These are phyloP conservation scores for Sequoia sempervirens DNA, from an alignment of 75 land plant genomes.

Conservation along the genomic window DNA sequence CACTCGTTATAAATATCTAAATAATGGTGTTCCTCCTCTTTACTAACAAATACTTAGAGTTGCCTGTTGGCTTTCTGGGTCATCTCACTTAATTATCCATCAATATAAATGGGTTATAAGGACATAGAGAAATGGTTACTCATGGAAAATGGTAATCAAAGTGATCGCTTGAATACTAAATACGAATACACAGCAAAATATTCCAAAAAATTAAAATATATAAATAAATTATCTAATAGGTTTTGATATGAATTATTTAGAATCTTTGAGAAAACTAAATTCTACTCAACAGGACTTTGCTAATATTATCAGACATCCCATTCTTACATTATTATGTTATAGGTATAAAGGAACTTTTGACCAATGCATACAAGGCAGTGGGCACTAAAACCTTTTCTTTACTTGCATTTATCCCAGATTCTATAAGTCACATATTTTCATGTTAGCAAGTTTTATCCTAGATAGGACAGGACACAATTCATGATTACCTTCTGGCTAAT, in stretches of 20 bases:
- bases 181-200: too few species aligned
- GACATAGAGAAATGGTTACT: too few species aligned
- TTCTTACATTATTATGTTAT: not conserved
- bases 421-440: not conserved
- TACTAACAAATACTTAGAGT: too few species aligned
- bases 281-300: not conserved
- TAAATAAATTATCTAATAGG: not conserved
- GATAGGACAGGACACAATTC: not conserved
- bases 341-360: not conserved
- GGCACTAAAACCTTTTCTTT: not conserved
- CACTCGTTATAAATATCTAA: not conserved
- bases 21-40: too few species aligned
- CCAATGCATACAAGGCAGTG: not conserved
- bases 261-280: not conserved
- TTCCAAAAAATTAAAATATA: too few species aligned
- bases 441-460: not conserved
- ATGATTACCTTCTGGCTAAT: not conserved
- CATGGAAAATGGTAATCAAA: too few species aligned
- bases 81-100: too few species aligned
- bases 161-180: too few species aligned
- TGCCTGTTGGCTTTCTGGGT: too few species aligned
- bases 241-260: not conserved
- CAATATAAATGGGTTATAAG: too few species aligned
- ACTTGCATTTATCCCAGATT: not conserved
- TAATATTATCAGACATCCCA: not conserved